phyloP scores from a whole-genome alignment of 441 rosid genomes.

The Gossypium laxum region DNA sequence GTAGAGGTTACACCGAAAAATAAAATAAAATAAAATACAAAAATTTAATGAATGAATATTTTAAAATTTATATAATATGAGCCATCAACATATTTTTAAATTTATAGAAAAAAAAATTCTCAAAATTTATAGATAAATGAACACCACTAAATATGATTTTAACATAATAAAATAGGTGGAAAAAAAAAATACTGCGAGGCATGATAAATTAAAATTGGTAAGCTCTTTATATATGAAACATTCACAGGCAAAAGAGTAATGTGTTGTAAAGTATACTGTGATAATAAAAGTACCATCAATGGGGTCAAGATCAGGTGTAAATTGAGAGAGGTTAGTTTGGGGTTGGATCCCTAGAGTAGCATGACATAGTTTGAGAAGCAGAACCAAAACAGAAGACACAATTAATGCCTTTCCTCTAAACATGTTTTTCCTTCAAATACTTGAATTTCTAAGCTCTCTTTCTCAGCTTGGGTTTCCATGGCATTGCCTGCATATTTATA shows the following conservation, averaged over 20 bases:
- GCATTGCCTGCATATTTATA: background rate
- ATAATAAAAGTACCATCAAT: background rate
- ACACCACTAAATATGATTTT: no score
- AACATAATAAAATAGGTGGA: no score
- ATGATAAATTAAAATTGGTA: background rate
- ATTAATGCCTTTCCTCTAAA: background rate
- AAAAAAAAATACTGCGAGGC: no score
- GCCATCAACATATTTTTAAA: no score
- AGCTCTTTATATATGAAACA: background rate
- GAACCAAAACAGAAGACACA: background rate
- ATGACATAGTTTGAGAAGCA: background rate
- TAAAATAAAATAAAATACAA: no score
- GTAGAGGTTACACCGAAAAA: no score
- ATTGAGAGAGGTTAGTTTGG: background rate
- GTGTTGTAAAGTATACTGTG: background rate
- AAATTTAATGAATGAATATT: no score
- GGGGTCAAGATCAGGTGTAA: background rate
- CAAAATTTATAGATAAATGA: no score
- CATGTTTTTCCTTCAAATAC: background rate
- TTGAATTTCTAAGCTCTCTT: background rate
- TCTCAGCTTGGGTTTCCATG: conserved; percentile 1
- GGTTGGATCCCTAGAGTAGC: background rate
- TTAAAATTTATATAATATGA: no score
- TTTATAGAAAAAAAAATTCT: no score
- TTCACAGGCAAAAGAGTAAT: background rate